A percentile compares a stretch with the other conserved stretches of the same genome.
These are phyloP conservation scores for Wickerhamiella bombiphila DNA, from an alignment of 805 yeast genomes.

Conservation along the genomic window DNA sequence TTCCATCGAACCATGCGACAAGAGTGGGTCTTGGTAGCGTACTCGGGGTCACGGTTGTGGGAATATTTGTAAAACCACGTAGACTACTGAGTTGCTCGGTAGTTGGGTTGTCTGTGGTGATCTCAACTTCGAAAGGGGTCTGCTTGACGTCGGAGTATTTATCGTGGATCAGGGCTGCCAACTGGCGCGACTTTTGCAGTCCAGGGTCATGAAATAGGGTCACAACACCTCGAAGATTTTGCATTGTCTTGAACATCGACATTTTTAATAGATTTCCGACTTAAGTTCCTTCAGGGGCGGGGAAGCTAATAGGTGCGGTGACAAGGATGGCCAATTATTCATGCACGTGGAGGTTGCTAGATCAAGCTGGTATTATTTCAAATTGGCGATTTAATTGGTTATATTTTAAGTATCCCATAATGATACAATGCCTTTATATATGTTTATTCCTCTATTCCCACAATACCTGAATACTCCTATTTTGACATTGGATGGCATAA, in stretches of 20 bases:
- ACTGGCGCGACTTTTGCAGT: slow-evolving; percentile 12
- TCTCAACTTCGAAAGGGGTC: slow-evolving; percentile 20
- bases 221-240: slow-evolving; percentile 19
- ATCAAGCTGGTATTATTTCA: no score
- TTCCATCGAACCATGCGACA: slow-evolving; percentile 49
- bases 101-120: slow-evolving; percentile 22
- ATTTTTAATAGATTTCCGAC: neutral
- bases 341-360: no score
- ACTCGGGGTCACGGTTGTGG: slow-evolving; percentile 9
- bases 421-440: no score
- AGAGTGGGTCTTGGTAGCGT: slow-evolving; percentile 32
- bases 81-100: slow-evolving; percentile 17
- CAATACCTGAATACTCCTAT: no score
- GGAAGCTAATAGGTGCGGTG: no score
- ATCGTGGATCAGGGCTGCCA: slow-evolving; percentile 13
- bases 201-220: slow-evolving; percentile 23
- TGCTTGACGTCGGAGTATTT: slow-evolving; percentile 14
- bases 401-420: no score
- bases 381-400: neutral
- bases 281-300: no score
- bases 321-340: no score
- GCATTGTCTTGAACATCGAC: slow-evolving; percentile 21
- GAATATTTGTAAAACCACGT: slow-evolving; percentile 11
- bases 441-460: no score
- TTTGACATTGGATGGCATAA: no score